Evolutionary conservation across 768 basidiomycete genomes (phyloP), one percentile per base, ranked within the genome.

Genomic region (Tubosaeta sp.): DNA sequence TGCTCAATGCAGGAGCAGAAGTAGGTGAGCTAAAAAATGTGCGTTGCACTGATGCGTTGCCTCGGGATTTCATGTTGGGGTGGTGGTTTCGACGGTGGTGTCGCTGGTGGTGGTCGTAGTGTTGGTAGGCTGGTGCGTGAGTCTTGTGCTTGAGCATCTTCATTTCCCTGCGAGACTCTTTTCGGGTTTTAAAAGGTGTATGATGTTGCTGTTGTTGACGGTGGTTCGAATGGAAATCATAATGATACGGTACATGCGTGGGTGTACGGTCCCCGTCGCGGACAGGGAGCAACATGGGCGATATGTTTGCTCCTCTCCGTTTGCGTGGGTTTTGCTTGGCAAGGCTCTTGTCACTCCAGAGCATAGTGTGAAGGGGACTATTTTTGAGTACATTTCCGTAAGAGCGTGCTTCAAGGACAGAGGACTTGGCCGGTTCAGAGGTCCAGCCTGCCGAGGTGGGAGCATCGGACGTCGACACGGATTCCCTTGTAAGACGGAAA

Each of bases 151-250:
- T 83, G 64, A 79, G 71, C 68, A 79, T 73, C 71, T 84, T 86
- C 63, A 80, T 81, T 72, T 89, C 86, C 61, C 80, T 74, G 59
- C 81, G 74, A 56, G 78, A 69, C 70, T 88, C 86, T 65, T 83
- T 85, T 54, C 81, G 76, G 43, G 63, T 79, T 71, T 85, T 85
- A 55, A 74, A 71, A 11, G 73, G 65, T 32, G 72, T 64, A 11
- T 65, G 38, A 38, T 64, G 59, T 7, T 66, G 42, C 47, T 64
- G 61, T 9, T 74, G 66, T 8, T 73, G 64, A n/a, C 63, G 65
- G 37, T 75, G 72, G 39, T 75, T 66, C 29, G 71, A 71, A 41
- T 71, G 64, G 22, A 69, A 62, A 58, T 49, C 69, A 57, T 68
- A 64, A 49, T 68, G 61, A 37, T 65, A 63, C 29, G 67, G 64